Conservation (phyloP, 2,329 filamentous ascomycete species). For the Penicillium sclerotiorum region DNA sequence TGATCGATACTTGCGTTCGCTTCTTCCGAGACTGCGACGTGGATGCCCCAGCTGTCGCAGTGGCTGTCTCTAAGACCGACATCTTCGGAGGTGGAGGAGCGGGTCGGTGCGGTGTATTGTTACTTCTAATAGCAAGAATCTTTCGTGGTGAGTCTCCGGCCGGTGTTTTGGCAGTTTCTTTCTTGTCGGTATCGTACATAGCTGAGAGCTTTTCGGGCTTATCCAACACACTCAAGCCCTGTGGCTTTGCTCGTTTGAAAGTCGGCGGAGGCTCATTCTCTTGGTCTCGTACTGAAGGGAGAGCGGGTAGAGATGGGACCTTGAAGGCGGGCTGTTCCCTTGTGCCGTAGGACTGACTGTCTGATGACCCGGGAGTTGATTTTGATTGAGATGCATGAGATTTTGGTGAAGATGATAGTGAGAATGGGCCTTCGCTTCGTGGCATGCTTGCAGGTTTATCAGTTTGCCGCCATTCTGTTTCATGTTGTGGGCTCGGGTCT, state of each 20-base stretch:
- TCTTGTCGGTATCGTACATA: slow-evolving; percentile 51
- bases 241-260: slow-evolving; percentile 64
- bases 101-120: slow-evolving; percentile 74
- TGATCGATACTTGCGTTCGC: slow-evolving; percentile 81
- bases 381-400: slow-evolving; percentile 39
- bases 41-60: slow-evolving; percentile 76
- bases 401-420: slow-evolving; percentile 38
- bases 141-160: slow-evolving; percentile 48
- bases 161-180: slow-evolving; percentile 47
- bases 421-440: slow-evolving; percentile 33
- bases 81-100: slow-evolving; percentile 91
- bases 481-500: slow-evolving; percentile 33
- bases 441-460: slow-evolving; percentile 23
- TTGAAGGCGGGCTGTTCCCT: slow-evolving; percentile 60
- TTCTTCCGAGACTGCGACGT: slow-evolving; percentile 74
- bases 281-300: slow-evolving; percentile 72
- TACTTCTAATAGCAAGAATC: slow-evolving; percentile 57
- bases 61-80: slow-evolving; percentile 91
- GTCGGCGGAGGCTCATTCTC: slow-evolving; percentile 79
- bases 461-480: slow-evolving; percentile 25
- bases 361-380: slow-evolving; percentile 47
- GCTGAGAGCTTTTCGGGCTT: slow-evolving; percentile 59
- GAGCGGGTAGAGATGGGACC: slow-evolving; percentile 57
- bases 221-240: slow-evolving; percentile 58
- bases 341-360: slow-evolving; percentile 42